Evolutionary conservation across 2,329 filamentous ascomycete genomes (phyloP), one percentile per base, ranked within the genome.

Genomic region (Diaporthe sp.): DNA sequence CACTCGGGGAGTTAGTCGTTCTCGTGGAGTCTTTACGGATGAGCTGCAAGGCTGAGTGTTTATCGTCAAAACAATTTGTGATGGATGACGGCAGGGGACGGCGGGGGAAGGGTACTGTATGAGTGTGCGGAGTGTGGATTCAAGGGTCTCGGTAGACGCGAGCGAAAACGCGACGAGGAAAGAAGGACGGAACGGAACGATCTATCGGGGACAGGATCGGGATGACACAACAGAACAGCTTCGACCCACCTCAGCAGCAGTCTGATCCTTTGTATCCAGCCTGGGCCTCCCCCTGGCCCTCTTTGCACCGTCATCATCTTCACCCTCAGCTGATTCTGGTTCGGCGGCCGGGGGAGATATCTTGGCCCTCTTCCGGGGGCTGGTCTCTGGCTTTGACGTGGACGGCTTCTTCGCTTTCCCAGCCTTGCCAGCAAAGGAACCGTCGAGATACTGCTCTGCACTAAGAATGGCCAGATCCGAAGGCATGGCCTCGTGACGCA

Each of bases 201-300:
- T n/a, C 12, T 15, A 37, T 34, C 55, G 53, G 28, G 28, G 34
- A 22, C 22, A 74, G 55, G 71, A 71, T 60, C 58, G 74, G 71
- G 58, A 77, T 70, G 73, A 71, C 71, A 75, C 60, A 31, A 51
- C 72, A 67, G 68, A 78, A 76, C 13, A n/a, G 49, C 60, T 71
- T 62, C 76, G 55, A 92, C 93, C 90, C 85, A 95, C 94, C 86
- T 96, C 94, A 72, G 91, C 92, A 77, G 94, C 92, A 34, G 93
- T 95, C 83, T 95, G 92, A 83, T 96, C 94, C 76, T 92, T 91
- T n/a, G 91, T 91, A 79, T 96, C 92, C 22, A 97, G 87, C 70
- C 94, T 88, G 8, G 95, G 95, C 73, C 95, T 89, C 10, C 95
- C 95, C 81, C 95, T 88, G 25, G 91, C 87, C 79, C 93, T 91